Evolutionary conservation across 345 rosid genomes (phyloP).

Genomic region (Corchorus capsularis): DNA sequence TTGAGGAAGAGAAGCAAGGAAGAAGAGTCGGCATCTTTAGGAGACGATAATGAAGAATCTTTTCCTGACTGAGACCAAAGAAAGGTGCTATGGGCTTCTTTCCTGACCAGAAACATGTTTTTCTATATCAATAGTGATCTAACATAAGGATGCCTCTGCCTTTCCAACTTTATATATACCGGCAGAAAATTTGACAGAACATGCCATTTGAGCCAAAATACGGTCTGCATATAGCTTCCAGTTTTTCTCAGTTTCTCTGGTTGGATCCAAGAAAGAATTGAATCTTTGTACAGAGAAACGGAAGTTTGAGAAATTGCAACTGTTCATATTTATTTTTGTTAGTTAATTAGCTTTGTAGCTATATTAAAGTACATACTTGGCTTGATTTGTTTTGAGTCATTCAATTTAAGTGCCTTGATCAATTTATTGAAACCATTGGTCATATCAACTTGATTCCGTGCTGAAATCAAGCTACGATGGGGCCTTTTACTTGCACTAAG

Average conservation of each 20-base stretch:
- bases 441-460: too few species aligned
- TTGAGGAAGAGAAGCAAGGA: conserved; percentile 27
- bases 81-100: background rate
- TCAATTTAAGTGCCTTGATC: background rate
- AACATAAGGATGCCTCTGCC: background rate
- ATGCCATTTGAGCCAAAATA: conserved; percentile 17
- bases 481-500: too few species aligned
- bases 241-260: background rate
- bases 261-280: background rate
- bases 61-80: conserved; percentile 36
- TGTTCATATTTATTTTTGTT: conserved; percentile 34
- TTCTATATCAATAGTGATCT: background rate
- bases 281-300: conserved; percentile 32
- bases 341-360: conserved; percentile 4
- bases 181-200: conserved; percentile 3
- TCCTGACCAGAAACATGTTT: background rate
- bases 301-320: conserved; percentile 28
- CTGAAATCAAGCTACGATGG: too few species aligned
- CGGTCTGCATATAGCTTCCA: background rate
- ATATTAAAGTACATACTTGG: background rate
- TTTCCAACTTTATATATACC: background rate
- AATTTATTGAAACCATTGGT: background rate
- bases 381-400: background rate
- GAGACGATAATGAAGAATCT: conserved; percentile 38
- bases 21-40: conserved; percentile 27